These are phyloP conservation scores for Zasmidium cellare DNA, from an alignment of 2,329 filamentous ascomycete species.

Conservation along the genomic window DNA sequence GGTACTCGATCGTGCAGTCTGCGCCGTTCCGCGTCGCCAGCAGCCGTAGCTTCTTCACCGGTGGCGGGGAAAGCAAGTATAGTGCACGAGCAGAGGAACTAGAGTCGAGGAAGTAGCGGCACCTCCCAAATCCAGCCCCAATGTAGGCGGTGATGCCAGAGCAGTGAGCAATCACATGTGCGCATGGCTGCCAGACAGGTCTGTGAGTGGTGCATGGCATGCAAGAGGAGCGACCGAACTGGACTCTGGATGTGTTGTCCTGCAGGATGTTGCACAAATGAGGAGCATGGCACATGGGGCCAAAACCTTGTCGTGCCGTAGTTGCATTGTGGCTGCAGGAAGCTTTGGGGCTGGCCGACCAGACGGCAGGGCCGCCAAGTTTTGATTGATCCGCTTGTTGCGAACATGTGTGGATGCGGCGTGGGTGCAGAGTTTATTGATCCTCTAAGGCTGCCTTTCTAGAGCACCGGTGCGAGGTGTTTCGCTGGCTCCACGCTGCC, in stretches of 20 bases:
- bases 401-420: neutral
- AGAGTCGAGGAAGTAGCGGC: neutral
- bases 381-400: neutral
- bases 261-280: neutral
- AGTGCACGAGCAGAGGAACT: neutral
- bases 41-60: neutral
- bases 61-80: neutral
- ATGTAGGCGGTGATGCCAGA: neutral
- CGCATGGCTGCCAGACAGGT: neutral
- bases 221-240: neutral
- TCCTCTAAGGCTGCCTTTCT: constrained; percentile 1
- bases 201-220: neutral
- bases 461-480: neutral
- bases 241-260: neutral
- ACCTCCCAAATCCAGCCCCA: neutral
- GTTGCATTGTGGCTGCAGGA: neutral
- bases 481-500: neutral
- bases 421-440: neutral
- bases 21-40: neutral
- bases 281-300: neutral
- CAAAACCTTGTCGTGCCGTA: neutral
- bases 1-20: neutral
- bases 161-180: neutral
- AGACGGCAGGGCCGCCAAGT: neutral
- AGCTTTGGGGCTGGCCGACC: neutral